Percentiles rank a stretch among this genome's conserved stretches.
These are phyloP conservation scores for Elongisporangium prolatum DNA, from an alignment of 352 stramenopile genomes.

Conservation along the genomic window DNA sequence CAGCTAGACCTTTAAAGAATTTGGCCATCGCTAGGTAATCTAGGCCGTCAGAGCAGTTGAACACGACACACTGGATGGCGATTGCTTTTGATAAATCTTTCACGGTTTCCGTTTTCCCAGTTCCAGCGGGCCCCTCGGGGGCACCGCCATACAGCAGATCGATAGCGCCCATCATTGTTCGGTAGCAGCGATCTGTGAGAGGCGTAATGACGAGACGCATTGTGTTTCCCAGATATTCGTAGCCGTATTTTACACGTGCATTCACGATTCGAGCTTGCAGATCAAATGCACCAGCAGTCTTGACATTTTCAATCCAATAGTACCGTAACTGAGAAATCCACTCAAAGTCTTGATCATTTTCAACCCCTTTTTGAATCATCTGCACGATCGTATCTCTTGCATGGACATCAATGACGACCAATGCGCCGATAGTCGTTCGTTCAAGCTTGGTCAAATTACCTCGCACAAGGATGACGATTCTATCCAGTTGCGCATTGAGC, in stretches of 20 bases:
- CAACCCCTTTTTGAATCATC: slow-evolving; percentile 89
- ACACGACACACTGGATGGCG: slow-evolving; percentile 94
- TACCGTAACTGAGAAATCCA: slow-evolving; percentile 93
- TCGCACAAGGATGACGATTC: slow-evolving; percentile 90
- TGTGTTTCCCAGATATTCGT: slow-evolving; percentile 92
- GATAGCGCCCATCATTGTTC: slow-evolving; percentile 93
- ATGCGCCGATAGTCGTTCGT: slow-evolving; percentile 88
- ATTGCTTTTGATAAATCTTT: slow-evolving; percentile 95
- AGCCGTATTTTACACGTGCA: slow-evolving; percentile 82
- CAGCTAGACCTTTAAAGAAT: slow-evolving; percentile 94
- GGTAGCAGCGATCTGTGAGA: slow-evolving; percentile 92
- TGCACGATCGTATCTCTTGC: slow-evolving; percentile 89
- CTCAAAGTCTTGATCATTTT: slow-evolving; percentile 90
- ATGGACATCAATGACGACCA: slow-evolving; percentile 93
- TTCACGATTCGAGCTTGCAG: slow-evolving; percentile 89
- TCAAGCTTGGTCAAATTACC: slow-evolving; percentile 90
- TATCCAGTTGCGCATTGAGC: slow-evolving; percentile 86
- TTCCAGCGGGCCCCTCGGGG: slow-evolving; percentile 91
- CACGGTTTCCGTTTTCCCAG: slow-evolving; percentile 93
- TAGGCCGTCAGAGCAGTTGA: slow-evolving; percentile 91
- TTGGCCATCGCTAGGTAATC: slow-evolving; percentile 95
- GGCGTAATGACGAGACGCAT: slow-evolving; percentile 94
- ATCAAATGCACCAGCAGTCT: slow-evolving; percentile 43
- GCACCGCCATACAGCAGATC: slow-evolving; percentile 92
- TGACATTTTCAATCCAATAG: slow-evolving; percentile 85